Evolutionary conservation across 2,329 filamentous ascomycete genomes (phyloP).

Genomic region (Cladosporium sp.): DNA sequence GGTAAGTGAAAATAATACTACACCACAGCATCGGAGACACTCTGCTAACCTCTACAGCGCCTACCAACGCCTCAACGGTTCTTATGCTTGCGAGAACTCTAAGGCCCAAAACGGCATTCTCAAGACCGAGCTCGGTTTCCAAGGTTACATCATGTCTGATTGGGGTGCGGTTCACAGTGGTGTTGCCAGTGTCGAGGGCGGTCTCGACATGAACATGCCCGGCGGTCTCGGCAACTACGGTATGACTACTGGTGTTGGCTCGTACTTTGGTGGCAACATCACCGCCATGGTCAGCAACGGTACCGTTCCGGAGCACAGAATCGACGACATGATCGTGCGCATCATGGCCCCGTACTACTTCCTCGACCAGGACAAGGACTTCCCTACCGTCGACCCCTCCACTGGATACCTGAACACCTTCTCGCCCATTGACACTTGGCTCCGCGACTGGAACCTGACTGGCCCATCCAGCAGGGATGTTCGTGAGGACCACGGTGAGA

Average conservation of each 20-base stretch:
- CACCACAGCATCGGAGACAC: too few relatives aligned
- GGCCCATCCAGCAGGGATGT: slow-evolving; percentile 50
- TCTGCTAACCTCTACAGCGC: too few relatives aligned
- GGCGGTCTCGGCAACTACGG: slow-evolving; percentile 19
- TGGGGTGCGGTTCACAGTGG: slow-evolving; percentile 60
- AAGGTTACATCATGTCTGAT: slow-evolving; percentile 62
- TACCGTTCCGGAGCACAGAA: slow-evolving; percentile 48
- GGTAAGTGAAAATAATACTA: too few relatives aligned
- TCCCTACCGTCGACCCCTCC: slow-evolving; percentile 42
- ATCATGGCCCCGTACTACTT: slow-evolving; percentile 49
- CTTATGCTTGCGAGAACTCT: slow-evolving; percentile 57
- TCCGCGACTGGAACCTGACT: slow-evolving; percentile 44
- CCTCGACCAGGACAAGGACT: slow-evolving; percentile 15
- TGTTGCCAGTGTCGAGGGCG: slow-evolving; percentile 54
- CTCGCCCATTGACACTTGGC: slow-evolving; percentile 43
- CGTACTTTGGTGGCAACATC: slow-evolving; percentile 24
- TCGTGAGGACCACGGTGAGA: slow-evolving; percentile 52
- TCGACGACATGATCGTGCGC: slow-evolving; percentile 55
- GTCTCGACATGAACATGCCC: slow-evolving; percentile 54
- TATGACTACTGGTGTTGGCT: slow-evolving; percentile 10
- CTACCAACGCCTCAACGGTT: slow-evolving; percentile 55
- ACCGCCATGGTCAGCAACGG: slow-evolving; percentile 49
- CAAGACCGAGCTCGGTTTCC: slow-evolving; percentile 66
- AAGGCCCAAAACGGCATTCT: slow-evolving; percentile 63
- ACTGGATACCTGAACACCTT: slow-evolving; percentile 45